Percentiles rank a stretch among this genome's conserved stretches.
phyloP scores from a whole-genome alignment of 805 yeast species.

The Ogataea neopini region DNA sequence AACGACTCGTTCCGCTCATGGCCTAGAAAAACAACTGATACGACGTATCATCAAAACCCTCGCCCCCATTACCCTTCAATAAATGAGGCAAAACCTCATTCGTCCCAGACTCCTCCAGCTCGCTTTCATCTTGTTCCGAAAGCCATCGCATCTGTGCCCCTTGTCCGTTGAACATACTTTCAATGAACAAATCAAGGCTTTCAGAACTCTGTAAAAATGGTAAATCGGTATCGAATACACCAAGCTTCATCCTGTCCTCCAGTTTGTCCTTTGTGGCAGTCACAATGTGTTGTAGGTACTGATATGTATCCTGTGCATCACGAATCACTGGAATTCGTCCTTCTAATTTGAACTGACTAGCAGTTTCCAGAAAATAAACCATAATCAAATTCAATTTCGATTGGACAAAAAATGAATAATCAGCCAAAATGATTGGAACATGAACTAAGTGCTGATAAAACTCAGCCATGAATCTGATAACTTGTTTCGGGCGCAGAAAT shows the following conservation, averaged over 20 bases:
- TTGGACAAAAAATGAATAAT: conserved; percentile 21
- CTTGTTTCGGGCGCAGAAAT: conserved; percentile 15
- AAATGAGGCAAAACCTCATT: background rate
- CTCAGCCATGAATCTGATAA: conserved; percentile 17
- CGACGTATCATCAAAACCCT: background rate
- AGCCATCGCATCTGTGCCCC: background rate
- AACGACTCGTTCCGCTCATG: background rate
- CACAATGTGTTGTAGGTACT: background rate
- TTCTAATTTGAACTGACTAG: conserved; percentile 1
- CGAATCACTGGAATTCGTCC: background rate
- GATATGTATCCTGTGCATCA: background rate
- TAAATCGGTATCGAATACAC: conserved; percentile 8
- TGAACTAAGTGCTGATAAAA: conserved; percentile 14
- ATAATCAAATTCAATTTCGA: conserved; percentile 21
- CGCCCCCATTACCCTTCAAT: background rate
- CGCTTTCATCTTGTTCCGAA: background rate
- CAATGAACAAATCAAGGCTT: background rate
- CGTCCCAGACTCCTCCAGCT: background rate
- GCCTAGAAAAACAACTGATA: conserved; percentile 4
- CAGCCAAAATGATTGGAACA: conserved; percentile 6
- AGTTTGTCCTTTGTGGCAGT: conserved; percentile 5
- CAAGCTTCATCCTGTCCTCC: background rate
- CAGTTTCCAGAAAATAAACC: conserved; percentile 21
- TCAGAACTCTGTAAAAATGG: conserved; percentile 1
- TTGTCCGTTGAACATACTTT: background rate